Percentiles rank a stretch among this genome's conserved stretches.
Conservation (phyloP, 2,329 filamentous ascomycete species). For the Geosmithia morbida region DNA sequence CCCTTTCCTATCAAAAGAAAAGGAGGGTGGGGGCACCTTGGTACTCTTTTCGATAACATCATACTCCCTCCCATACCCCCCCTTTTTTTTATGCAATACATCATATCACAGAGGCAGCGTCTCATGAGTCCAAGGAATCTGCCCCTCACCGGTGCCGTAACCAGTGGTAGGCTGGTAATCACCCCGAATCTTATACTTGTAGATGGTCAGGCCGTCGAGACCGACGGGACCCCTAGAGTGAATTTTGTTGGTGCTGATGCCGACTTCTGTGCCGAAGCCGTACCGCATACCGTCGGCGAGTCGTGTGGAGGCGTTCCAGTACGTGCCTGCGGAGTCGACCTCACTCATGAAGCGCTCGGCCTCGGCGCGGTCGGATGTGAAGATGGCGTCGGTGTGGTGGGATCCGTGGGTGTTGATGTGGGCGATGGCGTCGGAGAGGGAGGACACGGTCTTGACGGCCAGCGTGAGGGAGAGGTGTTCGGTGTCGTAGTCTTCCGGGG, state of each 20-base stretch:
- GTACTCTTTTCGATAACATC: no score
- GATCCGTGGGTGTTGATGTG: constrained; percentile 92
- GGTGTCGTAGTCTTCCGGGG: constrained; percentile 63
- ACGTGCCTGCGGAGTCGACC: constrained; percentile 82
- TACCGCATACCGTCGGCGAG: constrained; percentile 96
- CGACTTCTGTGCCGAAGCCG: constrained; percentile 95
- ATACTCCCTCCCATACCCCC: no score
- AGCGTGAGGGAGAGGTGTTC: constrained; percentile 80
- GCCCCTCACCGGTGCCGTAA: constrained; percentile 52
- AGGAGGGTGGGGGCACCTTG: no score
- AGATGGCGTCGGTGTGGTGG: constrained; percentile 84
- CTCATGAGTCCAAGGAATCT: constrained; percentile 46
- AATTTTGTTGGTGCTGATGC: constrained; percentile 98
- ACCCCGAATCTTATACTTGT: constrained; percentile 87
- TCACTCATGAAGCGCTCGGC: constrained; percentile 75
- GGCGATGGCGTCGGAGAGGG: constrained; percentile 55
- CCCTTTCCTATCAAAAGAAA: no score
- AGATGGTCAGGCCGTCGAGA: constrained; percentile 87
- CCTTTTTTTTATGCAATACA: no score
- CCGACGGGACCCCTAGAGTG: constrained; percentile 89
- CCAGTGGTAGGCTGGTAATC: constrained; percentile 66
- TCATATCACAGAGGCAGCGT: constrained; percentile 27
- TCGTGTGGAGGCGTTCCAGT: constrained; percentile 91
- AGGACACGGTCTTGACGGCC: constrained; percentile 65
- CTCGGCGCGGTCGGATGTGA: constrained; percentile 52